phyloP scores from a whole-genome alignment of 345 rosid genomes.

The Corchorus capsularis region DNA sequence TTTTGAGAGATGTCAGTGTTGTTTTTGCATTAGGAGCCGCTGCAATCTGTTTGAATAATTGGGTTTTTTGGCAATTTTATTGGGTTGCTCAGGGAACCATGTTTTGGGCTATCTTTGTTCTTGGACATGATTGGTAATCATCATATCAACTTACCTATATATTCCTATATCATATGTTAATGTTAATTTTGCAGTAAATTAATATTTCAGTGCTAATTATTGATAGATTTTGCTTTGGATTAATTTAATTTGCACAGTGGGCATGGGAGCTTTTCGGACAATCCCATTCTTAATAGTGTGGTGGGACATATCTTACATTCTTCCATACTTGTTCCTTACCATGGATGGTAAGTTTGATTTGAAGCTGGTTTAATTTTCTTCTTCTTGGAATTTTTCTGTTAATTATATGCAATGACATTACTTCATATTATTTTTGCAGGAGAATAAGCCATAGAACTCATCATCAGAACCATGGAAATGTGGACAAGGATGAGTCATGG shows the following conservation, averaged over 20 bases:
- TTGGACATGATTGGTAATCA: constrained; percentile 83
- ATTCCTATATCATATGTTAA: too few relatives aligned
- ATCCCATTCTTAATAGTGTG: constrained; percentile 52
- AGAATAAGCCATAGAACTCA: constrained; percentile 89
- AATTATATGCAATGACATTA: not conserved
- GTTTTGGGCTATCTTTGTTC: constrained; percentile 88
- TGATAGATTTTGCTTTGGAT: constrained; percentile 8
- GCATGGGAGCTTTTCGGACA: constrained; percentile 82
- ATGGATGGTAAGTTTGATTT: constrained; percentile 63
- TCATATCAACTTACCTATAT: too few relatives aligned
- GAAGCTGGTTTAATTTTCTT: not conserved
- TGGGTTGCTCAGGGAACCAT: constrained; percentile 84
- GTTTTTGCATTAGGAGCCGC: constrained; percentile 48
- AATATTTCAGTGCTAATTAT: too few relatives aligned
- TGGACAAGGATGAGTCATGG: constrained; percentile 88
- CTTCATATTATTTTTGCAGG: constrained; percentile 38
- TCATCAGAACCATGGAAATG: constrained; percentile 88
- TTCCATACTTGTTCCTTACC: constrained; percentile 81
- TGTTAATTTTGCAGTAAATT: too few relatives aligned
- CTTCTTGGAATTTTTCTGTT: not conserved
- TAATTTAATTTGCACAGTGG: constrained; percentile 49
- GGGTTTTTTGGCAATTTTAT: constrained; percentile 68
- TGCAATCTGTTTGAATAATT: constrained; percentile 48
- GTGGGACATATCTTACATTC: constrained; percentile 80
- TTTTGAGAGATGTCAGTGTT: constrained; percentile 55